A percentile compares a stretch with the other conserved stretches of the same genome.
Conservation (phyloP, 2,329 filamentous ascomycete genomes). For the Polychaeton citri region DNA sequence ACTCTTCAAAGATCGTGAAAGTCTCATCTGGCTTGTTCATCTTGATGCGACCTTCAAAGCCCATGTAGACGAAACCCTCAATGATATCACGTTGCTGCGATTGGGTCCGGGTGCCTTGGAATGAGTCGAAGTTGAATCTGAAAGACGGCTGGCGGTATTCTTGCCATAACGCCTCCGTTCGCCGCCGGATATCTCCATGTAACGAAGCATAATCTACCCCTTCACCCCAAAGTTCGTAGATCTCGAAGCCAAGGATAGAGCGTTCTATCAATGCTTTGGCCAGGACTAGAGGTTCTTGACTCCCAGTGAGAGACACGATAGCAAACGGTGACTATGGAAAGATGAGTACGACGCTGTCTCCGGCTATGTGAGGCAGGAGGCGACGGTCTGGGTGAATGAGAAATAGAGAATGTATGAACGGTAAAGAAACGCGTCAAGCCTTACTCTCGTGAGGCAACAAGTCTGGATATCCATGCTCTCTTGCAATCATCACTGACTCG, state of each 20-base stretch:
- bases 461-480: too few relatives aligned
- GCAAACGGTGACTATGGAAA: constrained; percentile 69
- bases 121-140: constrained; percentile 75
- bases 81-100: constrained; percentile 60
- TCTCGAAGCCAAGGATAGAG: constrained; percentile 67
- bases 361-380: too few relatives aligned
- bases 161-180: constrained; percentile 52
- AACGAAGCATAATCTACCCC: constrained; percentile 55
- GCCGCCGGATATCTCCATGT: constrained; percentile 48
- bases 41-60: constrained; percentile 62
- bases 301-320: constrained; percentile 46
- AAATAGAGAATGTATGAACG: neutral
- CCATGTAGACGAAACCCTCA: constrained; percentile 66
- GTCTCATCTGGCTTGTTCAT: constrained; percentile 62
- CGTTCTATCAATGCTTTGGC: constrained; percentile 57
- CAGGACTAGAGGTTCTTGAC: constrained; percentile 21
- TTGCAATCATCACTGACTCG: too few relatives aligned
- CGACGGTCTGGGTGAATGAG: neutral
- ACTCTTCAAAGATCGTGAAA: constrained; percentile 77
- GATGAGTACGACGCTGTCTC: too few relatives aligned
- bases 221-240: constrained; percentile 81
- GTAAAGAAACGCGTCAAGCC: neutral
- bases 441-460: too few relatives aligned
- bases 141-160: constrained; percentile 56
- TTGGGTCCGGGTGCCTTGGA: constrained; percentile 55